Conservation (phyloP, 345 rosid species). For the Brassica nigra region DNA sequence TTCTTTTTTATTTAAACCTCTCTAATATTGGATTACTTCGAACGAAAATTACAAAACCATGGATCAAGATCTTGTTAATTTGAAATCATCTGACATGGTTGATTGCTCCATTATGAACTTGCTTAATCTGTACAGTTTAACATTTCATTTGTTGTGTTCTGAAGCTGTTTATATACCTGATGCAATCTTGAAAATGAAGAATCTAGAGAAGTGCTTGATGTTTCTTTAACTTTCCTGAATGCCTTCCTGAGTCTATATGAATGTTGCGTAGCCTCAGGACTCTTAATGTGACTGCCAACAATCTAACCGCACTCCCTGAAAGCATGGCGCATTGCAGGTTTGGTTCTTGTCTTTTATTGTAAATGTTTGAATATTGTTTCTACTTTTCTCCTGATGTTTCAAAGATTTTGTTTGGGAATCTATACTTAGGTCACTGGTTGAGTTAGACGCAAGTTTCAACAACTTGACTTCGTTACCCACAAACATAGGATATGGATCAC, state of each 20-base stretch:
- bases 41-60: slow-evolving; percentile 33
- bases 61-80: slow-evolving; percentile 50
- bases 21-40: not conserved
- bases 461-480: slow-evolving; percentile 63
- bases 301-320: slow-evolving; percentile 71
- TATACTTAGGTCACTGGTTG: slow-evolving; percentile 61
- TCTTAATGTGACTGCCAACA: slow-evolving; percentile 67
- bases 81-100: not conserved
- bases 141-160: not conserved
- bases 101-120: not conserved
- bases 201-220: slow-evolving; percentile 66
- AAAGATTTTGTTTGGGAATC: not conserved
- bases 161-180: slow-evolving; percentile 58
- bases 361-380: not conserved
- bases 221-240: slow-evolving; percentile 64
- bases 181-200: slow-evolving; percentile 67
- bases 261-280: slow-evolving; percentile 62
- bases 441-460: slow-evolving; percentile 86
- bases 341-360: not conserved
- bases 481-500: slow-evolving; percentile 34
- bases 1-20: slow-evolving; percentile 13
- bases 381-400: not conserved
- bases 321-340: slow-evolving; percentile 55
- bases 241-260: slow-evolving; percentile 82
- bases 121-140: not conserved